Evolutionary conservation across 495 filamentous ascomycete genomes (phyloP).

Genomic region (Xylaria grammica): DNA sequence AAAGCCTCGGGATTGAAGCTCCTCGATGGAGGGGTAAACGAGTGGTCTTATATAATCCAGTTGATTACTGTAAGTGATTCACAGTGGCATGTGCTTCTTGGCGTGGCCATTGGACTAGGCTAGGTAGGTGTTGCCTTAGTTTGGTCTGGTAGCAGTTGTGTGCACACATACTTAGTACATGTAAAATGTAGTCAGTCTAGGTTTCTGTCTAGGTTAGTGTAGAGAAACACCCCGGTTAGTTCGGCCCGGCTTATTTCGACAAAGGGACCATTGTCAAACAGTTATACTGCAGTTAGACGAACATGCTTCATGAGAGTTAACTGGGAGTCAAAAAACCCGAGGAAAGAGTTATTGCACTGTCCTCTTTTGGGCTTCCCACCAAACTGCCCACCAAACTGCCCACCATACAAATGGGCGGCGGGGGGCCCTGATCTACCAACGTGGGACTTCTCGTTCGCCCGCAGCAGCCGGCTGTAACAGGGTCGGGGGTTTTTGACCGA

Average conservation of each 20-base stretch:
- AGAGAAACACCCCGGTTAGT: conserved; percentile 4
- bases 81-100: conserved; percentile 1
- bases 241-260: conserved; percentile 21
- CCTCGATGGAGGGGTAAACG: conserved; percentile 3
- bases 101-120: background rate
- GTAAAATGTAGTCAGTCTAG: too few relatives aligned
- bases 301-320: background rate
- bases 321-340: background rate
- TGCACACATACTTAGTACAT: too few relatives aligned
- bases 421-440: background rate
- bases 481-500: conserved; percentile 23
- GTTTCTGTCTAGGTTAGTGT: too few relatives aligned
- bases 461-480: conserved; percentile 5
- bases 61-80: conserved; percentile 19
- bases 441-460: conserved; percentile 7
- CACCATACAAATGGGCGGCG: too few relatives aligned
- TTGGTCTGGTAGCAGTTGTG: background rate
- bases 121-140: background rate
- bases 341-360: background rate
- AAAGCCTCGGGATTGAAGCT: background rate
- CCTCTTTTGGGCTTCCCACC: background rate
- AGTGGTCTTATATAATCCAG: conserved; percentile 20
- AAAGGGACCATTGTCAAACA: background rate
- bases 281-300: background rate
- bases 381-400: too few relatives aligned